Evolutionary conservation across 2,329 filamentous ascomycete genomes (phyloP).

Genomic region (Myotisia sp.): DNA sequence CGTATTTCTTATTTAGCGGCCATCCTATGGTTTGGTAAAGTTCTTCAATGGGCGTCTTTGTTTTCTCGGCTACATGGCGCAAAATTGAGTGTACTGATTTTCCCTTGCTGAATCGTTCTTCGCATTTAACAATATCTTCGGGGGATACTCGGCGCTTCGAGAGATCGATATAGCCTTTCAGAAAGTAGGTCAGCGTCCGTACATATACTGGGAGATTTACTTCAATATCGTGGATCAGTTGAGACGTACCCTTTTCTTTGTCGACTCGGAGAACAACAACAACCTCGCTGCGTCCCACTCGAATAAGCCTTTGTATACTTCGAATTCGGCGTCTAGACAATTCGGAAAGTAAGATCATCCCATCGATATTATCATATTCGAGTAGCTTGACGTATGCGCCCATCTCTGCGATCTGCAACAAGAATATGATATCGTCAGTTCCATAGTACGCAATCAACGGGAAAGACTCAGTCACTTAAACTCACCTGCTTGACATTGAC

Average conservation of each 20-base stretch:
- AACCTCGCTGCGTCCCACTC: slow-evolving; percentile 94
- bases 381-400: slow-evolving; percentile 98
- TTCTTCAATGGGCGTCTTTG: slow-evolving; percentile 78
- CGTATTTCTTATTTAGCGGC: slow-evolving; percentile 96
- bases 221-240: slow-evolving; percentile 8
- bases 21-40: slow-evolving; percentile 91
- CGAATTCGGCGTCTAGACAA: slow-evolving; percentile 95
- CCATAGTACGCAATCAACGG: too few relatives aligned
- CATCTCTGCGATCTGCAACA: slow-evolving; percentile 88
- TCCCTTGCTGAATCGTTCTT: slow-evolving; percentile 99
- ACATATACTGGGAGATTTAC: slow-evolving; percentile 6
- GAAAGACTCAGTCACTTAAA: not conserved
- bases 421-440: not conserved
- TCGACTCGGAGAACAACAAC: slow-evolving; percentile 97
- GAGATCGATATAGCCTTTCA: slow-evolving; percentile 80
- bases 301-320: slow-evolving; percentile 97
- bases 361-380: slow-evolving; percentile 99
- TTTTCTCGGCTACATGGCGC: slow-evolving; percentile 97
- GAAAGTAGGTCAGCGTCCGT: not conserved
- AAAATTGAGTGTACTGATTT: slow-evolving; percentile 99
- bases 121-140: slow-evolving; percentile 95
- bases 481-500: slow-evolving; percentile 94
- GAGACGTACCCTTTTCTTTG: slow-evolving; percentile 75
- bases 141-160: slow-evolving; percentile 96
- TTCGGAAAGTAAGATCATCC: slow-evolving; percentile 98